A percentile compares a stretch with the other conserved stretches of the same genome.
These are phyloP conservation scores for Candida sojae DNA, from an alignment of 1,139 yeast genomes.

Conservation along the genomic window DNA sequence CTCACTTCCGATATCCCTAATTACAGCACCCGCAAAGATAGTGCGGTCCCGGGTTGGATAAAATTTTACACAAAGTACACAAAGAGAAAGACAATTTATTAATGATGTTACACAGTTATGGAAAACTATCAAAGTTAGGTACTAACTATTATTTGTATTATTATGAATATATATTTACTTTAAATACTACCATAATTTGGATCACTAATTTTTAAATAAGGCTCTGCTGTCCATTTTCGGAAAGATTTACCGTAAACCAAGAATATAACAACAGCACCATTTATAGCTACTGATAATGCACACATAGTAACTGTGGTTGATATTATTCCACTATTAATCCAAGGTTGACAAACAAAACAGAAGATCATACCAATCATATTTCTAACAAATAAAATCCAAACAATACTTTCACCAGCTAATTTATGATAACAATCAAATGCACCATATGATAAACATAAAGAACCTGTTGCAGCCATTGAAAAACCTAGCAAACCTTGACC, in stretches of 20 bases:
- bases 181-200: constrained; percentile 8
- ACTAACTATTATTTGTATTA: too few species aligned
- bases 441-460: constrained; percentile 51
- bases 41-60: too few species aligned
- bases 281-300: constrained; percentile 44
- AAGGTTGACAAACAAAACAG: constrained; percentile 50
- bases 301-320: constrained; percentile 49
- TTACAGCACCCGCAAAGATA: too few species aligned
- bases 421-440: constrained; percentile 60
- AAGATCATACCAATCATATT: constrained; percentile 51
- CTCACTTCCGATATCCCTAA: too few species aligned
- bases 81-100: too few species aligned
- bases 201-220: constrained; percentile 23
- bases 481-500: constrained; percentile 59
- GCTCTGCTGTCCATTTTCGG: constrained; percentile 29
- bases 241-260: constrained; percentile 41
- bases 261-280: constrained; percentile 40
- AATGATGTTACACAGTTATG: too few species aligned
- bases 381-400: constrained; percentile 48
- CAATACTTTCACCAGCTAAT: constrained; percentile 57
- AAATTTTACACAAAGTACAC: too few species aligned
- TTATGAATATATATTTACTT: neutral
- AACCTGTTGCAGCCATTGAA: constrained; percentile 59
- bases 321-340: constrained; percentile 43
- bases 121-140: too few species aligned